phyloP scores from a whole-genome alignment of 2,329 filamentous ascomycete genomes.

The Fusarium duplospermum region DNA sequence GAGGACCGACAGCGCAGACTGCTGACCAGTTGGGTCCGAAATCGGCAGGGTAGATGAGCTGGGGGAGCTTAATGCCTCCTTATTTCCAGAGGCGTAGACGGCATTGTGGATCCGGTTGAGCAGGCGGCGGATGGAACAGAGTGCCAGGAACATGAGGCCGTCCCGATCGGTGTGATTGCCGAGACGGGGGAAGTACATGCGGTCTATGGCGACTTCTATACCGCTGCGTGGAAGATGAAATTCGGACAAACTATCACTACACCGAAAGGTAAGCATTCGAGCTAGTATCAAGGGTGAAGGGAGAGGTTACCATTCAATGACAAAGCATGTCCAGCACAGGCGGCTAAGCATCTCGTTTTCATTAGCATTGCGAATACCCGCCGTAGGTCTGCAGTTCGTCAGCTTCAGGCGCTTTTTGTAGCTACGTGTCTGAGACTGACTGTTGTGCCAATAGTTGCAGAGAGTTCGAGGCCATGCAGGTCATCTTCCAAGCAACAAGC shows the following conservation, averaged over 20 bases:
- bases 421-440: background rate
- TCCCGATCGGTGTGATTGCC: background rate
- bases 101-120: constrained; percentile 43
- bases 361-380: background rate
- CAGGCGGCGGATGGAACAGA: constrained; percentile 37
- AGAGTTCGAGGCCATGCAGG: background rate
- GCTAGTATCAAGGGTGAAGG: background rate
- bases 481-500: background rate
- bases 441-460: background rate
- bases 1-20: background rate
- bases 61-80: background rate
- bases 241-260: constrained; percentile 5
- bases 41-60: background rate
- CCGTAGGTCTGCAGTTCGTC: background rate
- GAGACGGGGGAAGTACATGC: constrained; percentile 6
- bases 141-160: constrained; percentile 20
- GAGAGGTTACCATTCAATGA: constrained; percentile 41
- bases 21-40: too few relatives aligned
- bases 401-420: background rate
- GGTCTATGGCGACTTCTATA: constrained; percentile 7
- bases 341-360: constrained; percentile 7
- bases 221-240: constrained; percentile 11
- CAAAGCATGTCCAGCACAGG: constrained; percentile 42
- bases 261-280: background rate
- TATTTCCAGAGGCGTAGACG: constrained; percentile 10